Percentiles rank a stretch among this genome's conserved stretches.
Conservation (phyloP, 768 basidiomycete genomes). For the Lactarius sp. region DNA sequence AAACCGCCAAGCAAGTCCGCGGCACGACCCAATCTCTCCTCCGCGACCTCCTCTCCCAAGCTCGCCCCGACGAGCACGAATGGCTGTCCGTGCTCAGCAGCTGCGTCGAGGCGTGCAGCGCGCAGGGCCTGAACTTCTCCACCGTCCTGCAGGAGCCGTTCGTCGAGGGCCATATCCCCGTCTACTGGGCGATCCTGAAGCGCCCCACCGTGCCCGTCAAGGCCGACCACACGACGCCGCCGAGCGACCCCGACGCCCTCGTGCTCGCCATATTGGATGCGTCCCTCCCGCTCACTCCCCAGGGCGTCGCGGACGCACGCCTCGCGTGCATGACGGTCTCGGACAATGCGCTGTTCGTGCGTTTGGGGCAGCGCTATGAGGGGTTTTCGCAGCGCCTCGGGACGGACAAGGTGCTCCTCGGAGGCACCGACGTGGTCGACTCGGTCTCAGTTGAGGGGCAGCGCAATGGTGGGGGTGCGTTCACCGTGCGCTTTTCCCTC, state of each 20-base stretch:
- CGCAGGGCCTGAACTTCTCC: conserved; percentile 47
- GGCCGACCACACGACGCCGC: neutral
- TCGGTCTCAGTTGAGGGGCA: conserved; percentile 51
- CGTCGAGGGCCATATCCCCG: conserved; percentile 58
- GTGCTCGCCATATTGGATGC: conserved; percentile 50
- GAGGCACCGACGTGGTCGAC: conserved; percentile 34
- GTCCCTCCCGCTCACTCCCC: conserved; percentile 40
- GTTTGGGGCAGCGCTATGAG: conserved; percentile 44
- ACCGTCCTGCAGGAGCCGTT: conserved; percentile 55
- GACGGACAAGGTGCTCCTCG: conserved; percentile 44
- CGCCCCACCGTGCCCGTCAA: conserved; percentile 31
- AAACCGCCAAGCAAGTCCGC: conserved; percentile 25
- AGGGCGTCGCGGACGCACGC: conserved; percentile 56
- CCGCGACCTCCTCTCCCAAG: conserved; percentile 37
- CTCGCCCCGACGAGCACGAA: conserved; percentile 30
- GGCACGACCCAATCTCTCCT: conserved; percentile 20
- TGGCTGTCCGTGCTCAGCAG: conserved; percentile 48
- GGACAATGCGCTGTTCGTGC: conserved; percentile 57
- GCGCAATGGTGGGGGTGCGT: conserved; percentile 46
- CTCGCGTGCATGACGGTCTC: conserved; percentile 61
- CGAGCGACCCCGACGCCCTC: conserved; percentile 28
- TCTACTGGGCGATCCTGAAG: conserved; percentile 74
- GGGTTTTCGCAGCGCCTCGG: conserved; percentile 47
- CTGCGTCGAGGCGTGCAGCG: conserved; percentile 56
- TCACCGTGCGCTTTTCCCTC: conserved; percentile 48